phyloP scores from a whole-genome alignment of 768 basidiomycete species.

The Hygrophorus pudorinus region DNA sequence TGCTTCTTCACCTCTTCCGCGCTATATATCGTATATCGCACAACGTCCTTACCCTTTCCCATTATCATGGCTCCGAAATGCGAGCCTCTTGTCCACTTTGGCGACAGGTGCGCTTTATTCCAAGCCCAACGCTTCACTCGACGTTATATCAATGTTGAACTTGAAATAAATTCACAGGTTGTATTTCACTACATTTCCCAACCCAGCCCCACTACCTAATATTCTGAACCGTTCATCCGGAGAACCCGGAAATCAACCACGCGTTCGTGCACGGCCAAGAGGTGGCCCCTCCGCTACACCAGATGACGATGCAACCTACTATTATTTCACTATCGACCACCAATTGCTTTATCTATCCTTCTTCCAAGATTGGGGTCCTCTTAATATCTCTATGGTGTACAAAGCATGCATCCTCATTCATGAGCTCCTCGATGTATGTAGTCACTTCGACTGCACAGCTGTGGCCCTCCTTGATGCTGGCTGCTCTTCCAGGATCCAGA shows the following conservation, averaged over 20 bases:
- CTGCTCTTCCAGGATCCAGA: conserved; percentile 54
- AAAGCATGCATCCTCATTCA: conserved; percentile 89
- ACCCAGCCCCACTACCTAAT: conserved; percentile 59
- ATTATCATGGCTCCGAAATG: conserved; percentile 28
- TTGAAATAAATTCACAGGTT: conserved; percentile 37
- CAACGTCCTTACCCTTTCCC: neutral
- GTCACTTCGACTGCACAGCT: conserved; percentile 13
- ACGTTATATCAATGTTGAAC: conserved; percentile 8
- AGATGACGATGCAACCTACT: conserved; percentile 69
- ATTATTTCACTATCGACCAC: conserved; percentile 91
- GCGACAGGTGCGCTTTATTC: conserved; percentile 48
- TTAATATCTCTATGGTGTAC: conserved; percentile 89
- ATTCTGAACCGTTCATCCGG: conserved; percentile 49
- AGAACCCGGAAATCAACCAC: conserved; percentile 46
- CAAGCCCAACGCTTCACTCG: neutral
- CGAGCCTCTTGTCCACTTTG: conserved; percentile 73
- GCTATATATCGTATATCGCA: too few species aligned
- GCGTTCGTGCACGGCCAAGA: conserved; percentile 49
- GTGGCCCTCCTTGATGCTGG: conserved; percentile 29
- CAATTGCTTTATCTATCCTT: conserved; percentile 88
- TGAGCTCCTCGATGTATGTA: conserved; percentile 67
- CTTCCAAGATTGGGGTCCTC: conserved; percentile 91
- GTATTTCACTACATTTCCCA: conserved; percentile 83
- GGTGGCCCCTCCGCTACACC: conserved; percentile 55
- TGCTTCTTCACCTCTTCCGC: too few species aligned